Conservation (phyloP, 495 filamentous ascomycete species). For the Talaromyces ruber region DNA sequence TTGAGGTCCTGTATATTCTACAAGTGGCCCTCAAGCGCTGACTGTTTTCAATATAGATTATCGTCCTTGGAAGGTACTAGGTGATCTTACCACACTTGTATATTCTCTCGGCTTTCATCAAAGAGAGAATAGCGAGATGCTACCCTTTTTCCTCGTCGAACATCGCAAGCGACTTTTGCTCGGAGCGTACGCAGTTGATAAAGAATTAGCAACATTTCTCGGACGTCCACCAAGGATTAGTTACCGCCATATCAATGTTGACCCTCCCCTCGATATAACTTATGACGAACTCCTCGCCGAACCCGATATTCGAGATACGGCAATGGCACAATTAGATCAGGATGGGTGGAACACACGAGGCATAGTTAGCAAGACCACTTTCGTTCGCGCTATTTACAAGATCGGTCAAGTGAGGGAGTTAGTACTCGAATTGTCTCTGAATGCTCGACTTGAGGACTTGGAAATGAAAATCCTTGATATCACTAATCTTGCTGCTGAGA, state of each 20-base stretch:
- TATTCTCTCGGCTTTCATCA: conserved; percentile 40
- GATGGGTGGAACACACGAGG: conserved; percentile 42
- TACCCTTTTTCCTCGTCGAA: conserved; percentile 33
- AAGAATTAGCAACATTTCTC: conserved; percentile 31
- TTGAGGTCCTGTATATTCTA: conserved; percentile 27
- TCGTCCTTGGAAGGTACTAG: conserved; percentile 9
- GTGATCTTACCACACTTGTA: conserved; percentile 9
- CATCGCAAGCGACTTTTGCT: conserved; percentile 33
- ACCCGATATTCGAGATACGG: conserved; percentile 21
- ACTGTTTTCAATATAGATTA: conserved; percentile 12
- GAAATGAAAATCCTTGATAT: conserved; percentile 8
- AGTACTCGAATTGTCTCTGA: conserved; percentile 45
- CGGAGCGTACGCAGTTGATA: conserved; percentile 29
- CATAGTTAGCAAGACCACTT: conserved; percentile 19
- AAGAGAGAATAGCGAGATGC: conserved; percentile 10
- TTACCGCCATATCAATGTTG: conserved; percentile 33
- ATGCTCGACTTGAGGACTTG: conserved; percentile 17
- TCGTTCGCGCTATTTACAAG: conserved; percentile 31
- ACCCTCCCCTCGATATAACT: conserved; percentile 38
- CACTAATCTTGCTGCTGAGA: neutral
- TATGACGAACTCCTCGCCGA: conserved; percentile 34
- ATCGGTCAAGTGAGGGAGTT: conserved; percentile 40
- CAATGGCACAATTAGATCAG: conserved; percentile 27
- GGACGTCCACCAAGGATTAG: conserved; percentile 39
- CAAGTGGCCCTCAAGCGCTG: neutral